These are phyloP conservation scores for Mycena rosella DNA, from an alignment of 768 basidiomycete genomes.

Conservation along the genomic window DNA sequence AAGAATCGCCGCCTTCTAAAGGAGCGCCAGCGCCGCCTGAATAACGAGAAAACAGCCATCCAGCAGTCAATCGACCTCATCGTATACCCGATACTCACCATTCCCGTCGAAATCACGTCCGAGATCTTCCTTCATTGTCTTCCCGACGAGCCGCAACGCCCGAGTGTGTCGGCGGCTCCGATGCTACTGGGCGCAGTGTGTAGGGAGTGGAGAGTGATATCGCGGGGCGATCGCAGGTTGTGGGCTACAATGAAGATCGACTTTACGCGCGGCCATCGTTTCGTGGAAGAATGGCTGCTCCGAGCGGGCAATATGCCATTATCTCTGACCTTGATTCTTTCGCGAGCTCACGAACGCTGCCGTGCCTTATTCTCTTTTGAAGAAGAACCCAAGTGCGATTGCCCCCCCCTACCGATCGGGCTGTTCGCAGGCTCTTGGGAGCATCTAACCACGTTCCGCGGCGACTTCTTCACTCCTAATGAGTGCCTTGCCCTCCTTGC, in stretches of 20 bases:
- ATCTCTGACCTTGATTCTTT: not conserved
- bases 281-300: constrained; percentile 10
- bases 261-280: not conserved
- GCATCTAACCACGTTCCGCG: not conserved
- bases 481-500: not conserved
- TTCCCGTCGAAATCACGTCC: not conserved
- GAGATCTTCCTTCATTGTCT: not conserved
- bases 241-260: not conserved
- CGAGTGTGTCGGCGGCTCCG: too few species aligned
- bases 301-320: not conserved
- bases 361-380: too few species aligned
- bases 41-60: not conserved
- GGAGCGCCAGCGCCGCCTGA: not conserved
- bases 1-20: too few species aligned
- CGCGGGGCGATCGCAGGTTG: not conserved
- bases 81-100: not conserved
- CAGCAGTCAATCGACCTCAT: not conserved
- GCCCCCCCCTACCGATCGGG: not conserved
- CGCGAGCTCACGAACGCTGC: not conserved
- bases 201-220: not conserved
- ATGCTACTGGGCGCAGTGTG: too few species aligned
- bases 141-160: not conserved
- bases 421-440: not conserved
- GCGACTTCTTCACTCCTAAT: not conserved
- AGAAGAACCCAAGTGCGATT: not conserved